Base-by-base conservation (phyloP, 208 protist species). In the Trypanosoma avium region DNA sequence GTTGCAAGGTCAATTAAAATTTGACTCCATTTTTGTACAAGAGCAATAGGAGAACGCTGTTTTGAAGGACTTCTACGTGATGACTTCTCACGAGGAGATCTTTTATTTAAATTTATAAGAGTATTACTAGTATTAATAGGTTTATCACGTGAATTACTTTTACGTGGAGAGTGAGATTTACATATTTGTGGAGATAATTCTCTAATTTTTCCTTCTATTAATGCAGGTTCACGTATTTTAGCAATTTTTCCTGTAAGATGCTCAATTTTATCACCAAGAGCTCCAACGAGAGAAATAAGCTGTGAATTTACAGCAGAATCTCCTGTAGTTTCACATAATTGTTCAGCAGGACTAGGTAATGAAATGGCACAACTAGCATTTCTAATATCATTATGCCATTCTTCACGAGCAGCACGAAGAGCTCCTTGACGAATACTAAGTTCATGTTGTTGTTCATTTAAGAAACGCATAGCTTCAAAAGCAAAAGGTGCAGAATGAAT, bases 401-500 rank as follows among this genome's bases (percentile, higher is more conserved):
- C 73, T 21, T 73, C 66, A 53, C 68, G 59, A 43, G 73, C 66
- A n/a, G 59, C 61, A 19, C 42, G 45, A 60, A 79, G 59, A 10
- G 45, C 56, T 13, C 58, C 73, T 15, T 56, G 67, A 49, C 73
- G 66, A 19, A 24, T 45, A 29, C 29, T 24, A 10, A 64, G 30
- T 38, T 64, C 61, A 27, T 26, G 21, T n/a, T 71, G 61, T 33
- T 70, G 60, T 30, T 71, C 59, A 24, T n/a, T 46, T 15, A 67
- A 67, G 55, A 78, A 84, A 2, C 50, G 62, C 9, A 77, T n/a
- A 0, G 76, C 75, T 27, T 85, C 82, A 3, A n/a, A 50, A 4
- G 70, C 30, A 60, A 64, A 63, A 0, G 53, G 22, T 12, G 53
- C 42, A 26, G 59, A 29, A 32, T 26, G 59, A n/a, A 7, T 15